Evolutionary conservation across 352 stramenopile species (phyloP).

Genomic region (Pythium aquatile): DNA sequence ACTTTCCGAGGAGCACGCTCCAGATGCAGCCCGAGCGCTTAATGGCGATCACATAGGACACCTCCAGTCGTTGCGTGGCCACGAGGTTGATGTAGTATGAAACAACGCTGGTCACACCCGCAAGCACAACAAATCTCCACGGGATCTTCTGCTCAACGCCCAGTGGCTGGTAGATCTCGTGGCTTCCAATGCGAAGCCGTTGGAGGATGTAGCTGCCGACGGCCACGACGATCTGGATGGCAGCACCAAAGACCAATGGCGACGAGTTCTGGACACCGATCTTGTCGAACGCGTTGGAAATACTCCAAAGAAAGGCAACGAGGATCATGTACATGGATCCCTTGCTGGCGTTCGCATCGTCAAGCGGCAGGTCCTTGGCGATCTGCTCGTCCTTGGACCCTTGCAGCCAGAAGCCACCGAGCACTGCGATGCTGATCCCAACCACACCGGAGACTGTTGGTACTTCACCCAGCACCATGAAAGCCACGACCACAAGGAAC

Average conservation of each 20-base stretch:
- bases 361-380: constrained; percentile 48
- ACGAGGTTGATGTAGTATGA: constrained; percentile 85
- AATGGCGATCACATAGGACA: constrained; percentile 85
- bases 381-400: constrained; percentile 39
- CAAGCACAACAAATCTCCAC: constrained; percentile 68
- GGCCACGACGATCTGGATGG: constrained; percentile 72
- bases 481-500: constrained; percentile 73
- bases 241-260: constrained; percentile 64
- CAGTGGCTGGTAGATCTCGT: constrained; percentile 64
- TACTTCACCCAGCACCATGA: constrained; percentile 74
- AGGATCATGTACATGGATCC: constrained; percentile 82
- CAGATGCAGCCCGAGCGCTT: constrained; percentile 84
- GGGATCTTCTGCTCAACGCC: constrained; percentile 58
- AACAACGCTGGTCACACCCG: constrained; percentile 68
- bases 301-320: constrained; percentile 80
- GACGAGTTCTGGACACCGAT: constrained; percentile 82
- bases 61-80: constrained; percentile 70
- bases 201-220: constrained; percentile 59
- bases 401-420: constrained; percentile 77
- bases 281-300: constrained; percentile 84
- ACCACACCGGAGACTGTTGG: constrained; percentile 57
- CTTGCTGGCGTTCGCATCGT: constrained; percentile 61
- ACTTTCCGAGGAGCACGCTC: constrained; percentile 71
- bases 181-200: constrained; percentile 49
- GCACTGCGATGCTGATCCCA: constrained; percentile 65